Base-by-base conservation (phyloP, 345 rosid genomes). In the Mangifera indica region DNA sequence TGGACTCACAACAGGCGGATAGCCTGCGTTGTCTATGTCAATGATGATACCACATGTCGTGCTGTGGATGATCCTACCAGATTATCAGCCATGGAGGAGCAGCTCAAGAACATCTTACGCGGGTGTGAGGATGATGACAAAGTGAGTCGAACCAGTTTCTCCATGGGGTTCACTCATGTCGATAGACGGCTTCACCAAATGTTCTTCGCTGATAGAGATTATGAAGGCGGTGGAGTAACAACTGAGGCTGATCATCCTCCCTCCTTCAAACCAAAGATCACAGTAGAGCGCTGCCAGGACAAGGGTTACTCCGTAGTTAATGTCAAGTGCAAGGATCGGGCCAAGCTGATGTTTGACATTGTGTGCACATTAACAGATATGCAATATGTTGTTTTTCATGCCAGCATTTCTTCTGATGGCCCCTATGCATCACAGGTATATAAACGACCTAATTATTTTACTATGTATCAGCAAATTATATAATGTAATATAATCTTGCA, bases 371-470 rank as follows among this genome's bases (percentile, higher is more conserved):
- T 94, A 46, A 94, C 98, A 11, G 98, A 94, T 62, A 90, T 92
- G 98, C 97, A 94, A 34, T 94, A 94, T 76, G 95, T 90, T 70
- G 97, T 94, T 74, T 94, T 90, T 62, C 98, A 92, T 73, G 98
- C 98, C 55, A 81, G 79, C 55, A 88, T 92, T 60, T 82, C 88
- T 7, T 91, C 98, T 0, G 82, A 79, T 40, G 96, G 89, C n/a
- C 90, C 96, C 61, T 78, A 78, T 79, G 98, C 98, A 12, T 78
- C 82, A 51, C 97, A 91, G 90, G 95, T 84, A 14, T 20, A 1
- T 12, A 11, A 18, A 37, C n/a, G 0, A 3, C n/a, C 1, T n/a
- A 52, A 53, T 53, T 53, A 53, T 17, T 4, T n/a, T n/a, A 17
- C n/a, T 29, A 29, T 1, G 3, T 8, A 34, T 15, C 5, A n/a